A percentile compares a stretch with the other conserved stretches of the same genome.
Conservation (phyloP, 208 protist genomes). For the Polymyxa betae region DNA sequence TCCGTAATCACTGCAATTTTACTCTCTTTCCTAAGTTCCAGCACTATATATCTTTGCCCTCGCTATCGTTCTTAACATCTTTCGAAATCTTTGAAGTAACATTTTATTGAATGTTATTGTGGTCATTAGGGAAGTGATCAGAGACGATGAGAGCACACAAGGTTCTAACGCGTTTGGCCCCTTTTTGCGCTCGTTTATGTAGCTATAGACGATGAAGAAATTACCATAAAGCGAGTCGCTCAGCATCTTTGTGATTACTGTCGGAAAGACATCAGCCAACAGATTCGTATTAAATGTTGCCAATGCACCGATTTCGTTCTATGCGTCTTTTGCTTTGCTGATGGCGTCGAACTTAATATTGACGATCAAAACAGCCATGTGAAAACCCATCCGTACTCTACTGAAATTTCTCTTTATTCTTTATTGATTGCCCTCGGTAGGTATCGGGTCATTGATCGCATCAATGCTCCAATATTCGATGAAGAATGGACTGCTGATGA, state of each 20-base stretch:
- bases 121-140: no score
- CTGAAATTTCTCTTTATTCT: not conserved
- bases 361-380: constrained; percentile 36
- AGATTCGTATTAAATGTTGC: constrained; percentile 39
- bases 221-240: not conserved
- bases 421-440: not conserved
- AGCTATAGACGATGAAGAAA: constrained; percentile 25
- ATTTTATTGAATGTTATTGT: no score
- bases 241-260: constrained; percentile 54
- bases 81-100: no score
- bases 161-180: no score
- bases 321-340: constrained; percentile 29
- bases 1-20: no score
- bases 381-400: constrained; percentile 14
- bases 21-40: no score
- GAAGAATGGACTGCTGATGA: constrained; percentile 49
- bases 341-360: constrained; percentile 3
- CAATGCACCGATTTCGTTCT: constrained; percentile 45
- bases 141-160: no score
- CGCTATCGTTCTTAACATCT: no score
- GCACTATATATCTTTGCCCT: no score
- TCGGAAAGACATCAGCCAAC: constrained; percentile 33
- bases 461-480: constrained; percentile 41
- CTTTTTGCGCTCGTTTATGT: no score
- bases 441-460: constrained; percentile 33